Base-by-base conservation (phyloP, 805 yeast genomes). In the Yamadazyma akitaensis region DNA sequence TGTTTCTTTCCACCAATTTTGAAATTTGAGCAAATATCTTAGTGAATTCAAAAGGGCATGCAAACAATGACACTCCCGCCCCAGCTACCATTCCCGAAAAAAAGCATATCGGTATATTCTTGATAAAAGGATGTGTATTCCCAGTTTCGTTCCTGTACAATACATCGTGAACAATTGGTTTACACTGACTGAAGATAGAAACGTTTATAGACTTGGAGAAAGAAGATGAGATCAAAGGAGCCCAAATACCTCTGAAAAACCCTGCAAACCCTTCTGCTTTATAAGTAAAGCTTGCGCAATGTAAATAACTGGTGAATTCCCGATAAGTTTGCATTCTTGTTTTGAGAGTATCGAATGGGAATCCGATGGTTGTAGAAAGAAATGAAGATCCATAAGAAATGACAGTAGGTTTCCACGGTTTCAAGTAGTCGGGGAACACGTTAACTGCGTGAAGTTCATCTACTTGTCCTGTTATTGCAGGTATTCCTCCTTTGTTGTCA, bases 31-130 rank as follows among this genome's bases (percentile, higher is more conserved):
- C 85, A 51, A 84, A 87, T 8, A 88, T 73, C 62, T 88, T 89
- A 40, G 92, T 82, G 64, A 87, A 79, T 62, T 88, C 96, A 60
- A 88, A 88, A 1, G 96, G 96, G 54, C 92, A 85, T 2, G 90
- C 86, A 61, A 82, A 79, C 5, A 75, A 31, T 2, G 88, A 75
- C 12, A 85, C 81, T 2, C 73, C 64, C 6, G 78, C 78, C 5
- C 96, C 96, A 0, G 94, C 80, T 0, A 79, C 51, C 3, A 77
- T 66, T 4, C 96, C 96, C 0, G 91, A 72, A 1, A 70, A 37
- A 44, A 81, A 72, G 50, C 75, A 67, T 5, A 70, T 74, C 2
- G 75, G 75, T 18, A 69, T 55, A 47, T 72, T 72, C 31, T 60
- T 52, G 28, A 48, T 70, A 56, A 50, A 74, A 51, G 54, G 87